Conservation (phyloP, 2,329 filamentous ascomycete species). For the Fusarium chuoi region DNA sequence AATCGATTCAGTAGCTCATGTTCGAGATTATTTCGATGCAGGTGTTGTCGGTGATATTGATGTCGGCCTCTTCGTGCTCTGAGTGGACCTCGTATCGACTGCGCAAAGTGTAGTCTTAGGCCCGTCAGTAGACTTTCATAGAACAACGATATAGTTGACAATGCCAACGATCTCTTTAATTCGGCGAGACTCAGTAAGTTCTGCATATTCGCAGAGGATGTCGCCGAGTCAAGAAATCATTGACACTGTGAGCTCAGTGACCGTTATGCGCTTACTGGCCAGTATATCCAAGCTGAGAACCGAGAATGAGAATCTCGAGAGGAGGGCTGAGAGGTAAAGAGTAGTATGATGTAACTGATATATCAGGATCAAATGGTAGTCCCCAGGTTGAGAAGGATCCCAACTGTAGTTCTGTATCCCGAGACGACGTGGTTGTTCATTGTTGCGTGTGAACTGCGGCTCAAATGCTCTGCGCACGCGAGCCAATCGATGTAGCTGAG, state of each 20-base stretch:
- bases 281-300: no score
- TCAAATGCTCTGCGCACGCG: background rate
- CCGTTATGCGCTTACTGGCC: accelerated
- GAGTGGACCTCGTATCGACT: background rate
- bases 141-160: background rate
- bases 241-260: accelerated
- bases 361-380: background rate
- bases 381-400: background rate
- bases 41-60: background rate
- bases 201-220: accelerated
- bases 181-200: background rate
- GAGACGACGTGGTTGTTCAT: accelerated
- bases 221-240: accelerated
- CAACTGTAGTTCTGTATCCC: background rate
- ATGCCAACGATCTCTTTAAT: background rate
- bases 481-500: background rate
- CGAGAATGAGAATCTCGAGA: no score
- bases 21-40: background rate
- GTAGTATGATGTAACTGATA: background rate
- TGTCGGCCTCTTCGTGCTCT: accelerated
- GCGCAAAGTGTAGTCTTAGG: background rate
- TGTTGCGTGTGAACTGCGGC: background rate
- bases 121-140: no score
- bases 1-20: background rate
- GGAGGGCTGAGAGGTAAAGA: no score